Percentiles rank a stretch among this genome's conserved stretches.
phyloP scores from a whole-genome alignment of 1,284 basidiomycete species.

The Lentinus polychrous region DNA sequence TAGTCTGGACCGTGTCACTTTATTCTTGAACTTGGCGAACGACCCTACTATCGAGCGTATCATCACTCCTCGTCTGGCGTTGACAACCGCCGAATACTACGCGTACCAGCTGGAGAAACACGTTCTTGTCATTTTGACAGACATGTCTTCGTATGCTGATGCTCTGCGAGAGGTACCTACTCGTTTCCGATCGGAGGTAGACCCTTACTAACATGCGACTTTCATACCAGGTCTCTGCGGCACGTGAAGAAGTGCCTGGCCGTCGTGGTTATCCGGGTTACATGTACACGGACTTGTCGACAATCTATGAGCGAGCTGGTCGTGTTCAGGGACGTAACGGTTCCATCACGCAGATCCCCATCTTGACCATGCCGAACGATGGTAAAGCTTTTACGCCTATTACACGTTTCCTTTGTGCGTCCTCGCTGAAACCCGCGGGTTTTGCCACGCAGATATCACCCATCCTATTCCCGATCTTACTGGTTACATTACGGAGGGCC shows the following conservation, averaged over 20 bases:
- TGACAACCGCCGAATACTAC: constrained; percentile 99
- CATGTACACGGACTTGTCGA: constrained; percentile 99
- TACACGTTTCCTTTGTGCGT: constrained; percentile 6
- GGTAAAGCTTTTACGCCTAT: constrained; percentile 37
- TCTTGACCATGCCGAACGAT: constrained; percentile 99
- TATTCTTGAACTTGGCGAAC: constrained; percentile 99
- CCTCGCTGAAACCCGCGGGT: neutral
- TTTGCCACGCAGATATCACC: constrained; percentile 76
- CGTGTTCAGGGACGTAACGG: constrained; percentile 97
- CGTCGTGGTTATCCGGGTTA: constrained; percentile 99
- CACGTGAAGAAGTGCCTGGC: constrained; percentile 98
- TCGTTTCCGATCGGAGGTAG: constrained; percentile 2
- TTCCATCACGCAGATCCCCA: constrained; percentile 99
- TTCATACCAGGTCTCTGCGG: constrained; percentile 80
- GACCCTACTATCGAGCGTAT: constrained; percentile 99
- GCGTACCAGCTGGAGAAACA: constrained; percentile 99
- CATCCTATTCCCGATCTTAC: constrained; percentile 99
- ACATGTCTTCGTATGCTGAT: constrained; percentile 99
- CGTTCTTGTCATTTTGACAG: constrained; percentile 97
- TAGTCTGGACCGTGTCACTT: constrained; percentile 93
- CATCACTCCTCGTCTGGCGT: constrained; percentile 95
- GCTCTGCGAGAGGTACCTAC: constrained; percentile 81
- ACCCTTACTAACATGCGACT: neutral
- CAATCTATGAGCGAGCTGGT: constrained; percentile 98
- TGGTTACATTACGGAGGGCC: constrained; percentile 98